Evolutionary conservation across 2,329 filamentous ascomycete species (phyloP), one percentile per base, ranked within the genome.

Genomic region (Xylariaceae sp.): DNA sequence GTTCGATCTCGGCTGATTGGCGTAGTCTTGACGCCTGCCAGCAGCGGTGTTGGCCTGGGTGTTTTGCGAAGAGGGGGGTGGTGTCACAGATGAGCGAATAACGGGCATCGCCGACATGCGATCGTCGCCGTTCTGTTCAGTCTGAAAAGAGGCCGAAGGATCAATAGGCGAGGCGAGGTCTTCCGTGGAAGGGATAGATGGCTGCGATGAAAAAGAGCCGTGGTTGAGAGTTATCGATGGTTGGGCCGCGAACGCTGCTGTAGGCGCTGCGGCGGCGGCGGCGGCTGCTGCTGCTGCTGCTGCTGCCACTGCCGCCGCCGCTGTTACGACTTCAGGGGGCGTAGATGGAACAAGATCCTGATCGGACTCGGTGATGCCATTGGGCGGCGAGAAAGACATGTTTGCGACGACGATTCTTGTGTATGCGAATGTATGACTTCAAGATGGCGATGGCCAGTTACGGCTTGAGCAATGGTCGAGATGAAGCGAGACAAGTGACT

Each of bases 171-270:
- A 83, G 26, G 71, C 73, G 2, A 80, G 76, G 5, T 71, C 73
- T 63, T 82, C 79, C n/a, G 80, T 84, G 1, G 79, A 80, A 8
- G 78, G 77, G n/a, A 84, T 71, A 26, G 79, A 80, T 37, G 75
- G 71, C 57, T 83, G 80, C 12, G 80, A 81, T 6, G 55, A 60
- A 34, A 54, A 60, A 39, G 72, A 71, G 30, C 67, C 62, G 37
- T 50, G 59, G 42, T 52, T 51, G 43, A 56, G 34, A 19, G 41
- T 45, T 9, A 35, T 35, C 29, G 35, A 50, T 9, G 44, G 45
- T 57, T 47, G 54, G 44, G 58, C 41, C 35, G 43, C 11, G 19
- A 49, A 49, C 4, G 51, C 53, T 34, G 53, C 19, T 40, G 31
- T 26, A 4, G 50, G 26, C 4, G 39, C 39, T 40, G 12, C 43